A percentile compares a stretch with the other conserved stretches of the same genome.
These are phyloP conservation scores for Phymatotrichopsis omnivora DNA, from an alignment of 2,329 filamentous ascomycete species.

Conservation along the genomic window DNA sequence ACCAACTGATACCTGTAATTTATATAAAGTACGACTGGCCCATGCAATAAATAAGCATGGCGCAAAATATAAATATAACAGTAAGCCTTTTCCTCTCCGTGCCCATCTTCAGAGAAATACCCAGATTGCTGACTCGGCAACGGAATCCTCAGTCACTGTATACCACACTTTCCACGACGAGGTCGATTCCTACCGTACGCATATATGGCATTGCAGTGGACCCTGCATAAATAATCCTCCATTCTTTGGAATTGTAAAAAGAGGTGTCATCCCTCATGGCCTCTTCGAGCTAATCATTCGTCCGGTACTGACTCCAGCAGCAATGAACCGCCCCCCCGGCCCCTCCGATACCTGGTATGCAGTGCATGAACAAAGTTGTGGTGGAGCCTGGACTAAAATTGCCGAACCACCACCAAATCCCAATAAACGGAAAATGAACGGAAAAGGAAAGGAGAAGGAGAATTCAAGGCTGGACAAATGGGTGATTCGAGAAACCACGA, in stretches of 20 bases:
- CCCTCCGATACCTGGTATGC: slow-evolving; percentile 39
- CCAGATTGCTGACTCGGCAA: too few species aligned
- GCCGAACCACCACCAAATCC: slow-evolving; percentile 33
- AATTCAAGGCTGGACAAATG: too few species aligned
- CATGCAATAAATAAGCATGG: slow-evolving; percentile 40
- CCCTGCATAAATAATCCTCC: slow-evolving; percentile 36
- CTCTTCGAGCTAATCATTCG: too few species aligned
- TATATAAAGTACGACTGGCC: slow-evolving; percentile 37
- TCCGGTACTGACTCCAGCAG: too few species aligned
- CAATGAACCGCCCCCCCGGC: slow-evolving; percentile 39
- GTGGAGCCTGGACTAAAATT: slow-evolving; percentile 38
- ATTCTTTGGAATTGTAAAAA: slow-evolving; percentile 40
- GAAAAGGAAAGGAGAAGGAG: slow-evolving; percentile 9
- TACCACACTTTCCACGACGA: slow-evolving; percentile 41
- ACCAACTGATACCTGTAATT: too few species aligned
- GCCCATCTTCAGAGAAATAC: too few species aligned
- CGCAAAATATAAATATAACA: slow-evolving; percentile 35
- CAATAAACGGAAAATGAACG: neutral
- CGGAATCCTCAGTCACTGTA: too few species aligned
- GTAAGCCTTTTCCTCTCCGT: too few species aligned
- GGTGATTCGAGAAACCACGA: too few species aligned
- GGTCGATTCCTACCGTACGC: slow-evolving; percentile 40
- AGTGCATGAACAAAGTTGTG: slow-evolving; percentile 37
- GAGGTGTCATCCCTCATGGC: too few species aligned
- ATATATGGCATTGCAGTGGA: slow-evolving; percentile 40